Base-by-base conservation (phyloP, 116 monocot genomes). In the Papilionanthe hybrid region DNA sequence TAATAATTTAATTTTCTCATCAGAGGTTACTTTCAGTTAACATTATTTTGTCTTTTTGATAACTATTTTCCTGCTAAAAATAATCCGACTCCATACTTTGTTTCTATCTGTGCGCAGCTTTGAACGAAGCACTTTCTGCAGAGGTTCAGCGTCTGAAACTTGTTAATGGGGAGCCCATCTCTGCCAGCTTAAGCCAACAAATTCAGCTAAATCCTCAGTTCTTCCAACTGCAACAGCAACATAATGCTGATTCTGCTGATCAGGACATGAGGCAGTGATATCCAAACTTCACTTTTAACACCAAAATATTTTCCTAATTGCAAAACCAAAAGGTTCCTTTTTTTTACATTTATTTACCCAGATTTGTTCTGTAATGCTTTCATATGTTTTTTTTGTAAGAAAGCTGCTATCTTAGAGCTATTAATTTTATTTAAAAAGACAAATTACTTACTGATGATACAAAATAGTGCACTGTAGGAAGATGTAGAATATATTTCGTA, bases 91-190 rank as follows among this genome's bases (percentile, higher is more conserved):
- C 15, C 63, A 63, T 22, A 25, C 63, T 23, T 63, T 5, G 32
- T 71, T 30, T n/a, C n/a, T n/a, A 2, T 68, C 0, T 12, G 20
- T 43, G 42, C 19, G 9, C 84, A 92, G 92, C 92, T 67, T 79
- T 92, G 11, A 92, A 89, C 55, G 89, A 92, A 83, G 92, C 92
- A 17, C 79, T 92, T 28, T 87, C 86, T 68, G 82, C 82, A 13
- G 92, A 92, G 58, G 87, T 92, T 23, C 87, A 89, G 58, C 84
- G 89, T 37, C 82, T 92, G 30, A 92, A 89, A 82, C 78, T 92
- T 78, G 84, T 80, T 20, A 86, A 89, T 3, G 84, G 80, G 1
- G 91, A 91, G 23, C 77, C 84, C 47, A 82, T 82, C 17, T 82
- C 84, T 42, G 71, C 71, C 18, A 82, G 74, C 79, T 57, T 86